Base-by-base conservation (phyloP, 192 early-diverging fungal genomes). In the Backusella circina region DNA sequence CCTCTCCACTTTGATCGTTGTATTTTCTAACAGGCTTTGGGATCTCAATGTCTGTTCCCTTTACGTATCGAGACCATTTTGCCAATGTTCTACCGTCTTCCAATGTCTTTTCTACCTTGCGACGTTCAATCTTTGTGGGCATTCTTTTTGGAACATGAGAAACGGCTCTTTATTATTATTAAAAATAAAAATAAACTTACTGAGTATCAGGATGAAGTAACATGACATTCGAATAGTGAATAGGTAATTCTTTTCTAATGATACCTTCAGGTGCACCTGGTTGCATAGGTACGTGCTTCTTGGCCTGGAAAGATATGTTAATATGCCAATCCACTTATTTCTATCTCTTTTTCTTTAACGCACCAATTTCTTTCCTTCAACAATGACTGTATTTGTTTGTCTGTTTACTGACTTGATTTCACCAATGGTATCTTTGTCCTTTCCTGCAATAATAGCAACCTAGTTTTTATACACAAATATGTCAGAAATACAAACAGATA, bases 161-260 rank as follows among this genome's bases (percentile, higher is more conserved):
- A 37, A 41, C 15, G 13, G 13, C 15, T 16, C 3, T 16, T 41
- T 15, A 15, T 38, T 21, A 12, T 26, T 57, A 10, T 28, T 61
- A 23, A 21, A 12, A 23, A 26, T 54, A 9, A 54, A 70, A 61
- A n/a, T n/a, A n/a, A n/a, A 73, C 78, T 65, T 81, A 85, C 84
- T 81, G 72, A 13, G 83, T 82, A 54, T 84, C 78, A 35, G 84
- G 84, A 65, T 86, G 75, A 36, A 84, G 57, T 21, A 84, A 78
- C 78, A 82, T 79, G 37, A 86, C 80, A 74, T 86, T 86, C 18
- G 84, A 84, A 44, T 84, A 44, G 73, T 86, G 84, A 71, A 86
- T 86, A 41, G 84, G 75, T 74, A 70, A 71, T 51, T 82, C 71
- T 70, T 74, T 76, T 73, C 78, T 51, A 68, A 79, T 72, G 30